A percentile compares a stretch with the other conserved stretches of the same genome.
phyloP scores from a whole-genome alignment of 2,329 filamentous ascomycete species.

The Aspergillus novofumigatus region DNA sequence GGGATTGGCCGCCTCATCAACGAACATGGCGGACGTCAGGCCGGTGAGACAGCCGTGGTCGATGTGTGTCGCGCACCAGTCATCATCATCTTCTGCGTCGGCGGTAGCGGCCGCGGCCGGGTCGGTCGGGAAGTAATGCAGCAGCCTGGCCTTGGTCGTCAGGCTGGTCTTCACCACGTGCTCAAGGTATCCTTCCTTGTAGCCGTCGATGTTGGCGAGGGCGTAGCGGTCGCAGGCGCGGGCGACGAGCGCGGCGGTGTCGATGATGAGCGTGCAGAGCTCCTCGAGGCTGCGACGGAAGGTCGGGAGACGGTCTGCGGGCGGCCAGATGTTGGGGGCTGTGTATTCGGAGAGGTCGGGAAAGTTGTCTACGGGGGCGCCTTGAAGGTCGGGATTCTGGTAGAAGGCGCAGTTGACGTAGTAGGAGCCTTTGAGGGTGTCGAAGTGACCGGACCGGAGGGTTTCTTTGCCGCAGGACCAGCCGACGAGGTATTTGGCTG shows the following conservation, averaged over 20 bases:
- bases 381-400: slow-evolving; percentile 35
- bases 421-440: slow-evolving; percentile 61
- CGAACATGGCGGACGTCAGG: slow-evolving; percentile 91
- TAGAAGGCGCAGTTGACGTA: slow-evolving; percentile 60
- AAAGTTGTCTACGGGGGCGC: slow-evolving; percentile 32
- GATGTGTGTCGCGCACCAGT: slow-evolving; percentile 78
- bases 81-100: slow-evolving; percentile 55
- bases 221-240: slow-evolving; percentile 87
- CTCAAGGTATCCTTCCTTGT: slow-evolving; percentile 75
- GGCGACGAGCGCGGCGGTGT: slow-evolving; percentile 83
- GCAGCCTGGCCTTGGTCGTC: slow-evolving; percentile 82
- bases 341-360: slow-evolving; percentile 78
- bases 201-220: slow-evolving; percentile 69
- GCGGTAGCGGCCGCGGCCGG: neutral
- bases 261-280: slow-evolving; percentile 80
- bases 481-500: slow-evolving; percentile 58
- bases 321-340: slow-evolving; percentile 84
- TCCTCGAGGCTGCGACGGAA: slow-evolving; percentile 70
- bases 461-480: slow-evolving; percentile 64
- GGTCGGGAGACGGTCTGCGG: slow-evolving; percentile 62
- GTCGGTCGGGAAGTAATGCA: slow-evolving; percentile 79
- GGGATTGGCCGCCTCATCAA: slow-evolving; percentile 63
- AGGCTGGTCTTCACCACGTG: slow-evolving; percentile 78
- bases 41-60: slow-evolving; percentile 94
- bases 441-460: slow-evolving; percentile 57